Evolutionary conservation across 495 filamentous ascomycete species (phyloP), one percentile per base, ranked within the genome.

Genomic region (Coniosporium apollinis): DNA sequence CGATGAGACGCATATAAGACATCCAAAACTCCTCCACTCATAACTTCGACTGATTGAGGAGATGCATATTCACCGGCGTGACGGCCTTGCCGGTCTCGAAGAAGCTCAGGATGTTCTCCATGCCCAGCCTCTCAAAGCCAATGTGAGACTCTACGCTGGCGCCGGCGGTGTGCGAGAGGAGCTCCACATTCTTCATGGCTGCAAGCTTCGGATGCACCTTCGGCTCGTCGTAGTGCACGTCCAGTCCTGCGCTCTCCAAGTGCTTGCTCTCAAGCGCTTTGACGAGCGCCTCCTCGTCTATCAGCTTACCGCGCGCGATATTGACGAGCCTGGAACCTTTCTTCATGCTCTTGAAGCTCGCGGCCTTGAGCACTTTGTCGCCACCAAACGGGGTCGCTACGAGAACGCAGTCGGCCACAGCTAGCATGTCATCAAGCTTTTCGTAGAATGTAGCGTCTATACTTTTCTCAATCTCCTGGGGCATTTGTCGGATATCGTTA

Each of bases 91-190:
- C 36, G 3, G 26, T 38, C 28, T 38, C 36, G 14, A 32, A 38
- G 28, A 38, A 38, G 14, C 16, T 21, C 36, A 38, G 15, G 19
- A 38, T 38, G 18, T 38, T 38, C 28, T 38, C 36, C 15, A 38
- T 80, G 18, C 67, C 70, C 48, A 82, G 43, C 47, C 68, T 62
- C 60, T 86, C 79, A 49, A 83, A 83, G 4, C 74, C 76, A 30
- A 69, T 57, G 44, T 79, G 73, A 34, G 73, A 76, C 54, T 83
- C 76, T 22, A 83, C 52, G 14, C 72, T 74, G 3, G 72, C 76
- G 7, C 79, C 77, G 5, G 77, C 80, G 48, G 79, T 82, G 51
- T 83, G 78, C 14, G 66, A 64, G 34, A 76, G 66, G 42, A 81
- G 50, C 55, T 75, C 69, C 1, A 76, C 77, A 36, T 60, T 61